Base-by-base conservation (phyloP, 2,329 filamentous ascomycete genomes). In the Pyrenophora seminiperda region DNA sequence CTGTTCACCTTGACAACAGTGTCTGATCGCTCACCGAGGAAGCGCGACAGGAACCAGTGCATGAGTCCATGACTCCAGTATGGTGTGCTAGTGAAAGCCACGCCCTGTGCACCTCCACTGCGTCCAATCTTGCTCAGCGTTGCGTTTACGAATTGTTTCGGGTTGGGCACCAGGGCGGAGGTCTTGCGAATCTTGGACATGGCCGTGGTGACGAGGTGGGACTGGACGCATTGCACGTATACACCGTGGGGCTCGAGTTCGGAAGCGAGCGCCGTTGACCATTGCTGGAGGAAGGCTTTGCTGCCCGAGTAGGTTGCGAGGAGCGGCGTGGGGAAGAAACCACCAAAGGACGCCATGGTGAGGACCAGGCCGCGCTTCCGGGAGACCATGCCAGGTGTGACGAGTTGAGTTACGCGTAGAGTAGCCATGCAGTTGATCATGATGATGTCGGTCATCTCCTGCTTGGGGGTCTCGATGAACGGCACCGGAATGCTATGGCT, bases 201-300 rank as follows among this genome's bases (percentile, higher is more conserved):
- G 67, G 93, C 91, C 1, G 90, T 93, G 4, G 91, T 96, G 66
- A 99, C 90, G 39, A 99, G 84, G 74, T 99, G 95, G 63, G 89
- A 91, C 62, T 97, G 83, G 20, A 96, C 87, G 40, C 97, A 84
- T 74, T 97, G 87, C n/a, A 96, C 91, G 58, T 91, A 87, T 32
- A 99, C 85, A 49, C 90, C 89, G 63, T 89, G 81, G 1, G 87
- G 84, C 56, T 88, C 84, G 22, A 99, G 82, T 75, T 99, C 94
- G 11, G 87, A 83, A 1, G 88, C 89, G 11, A 99, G 82, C 9
- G 94, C 86, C 5, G 86, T 88, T 60, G 89, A 96, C 94, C 94
- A 99, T 70, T 96, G 88, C 76, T 97, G 93, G 40, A 99, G 82
- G 82, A 99, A 99, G 1, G 94, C 93, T 78, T 99, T 99, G 83